Percentiles rank a stretch among this genome's conserved stretches.
These are phyloP conservation scores for Rosa lucieae DNA, from an alignment of 306 rosid species.

Conservation along the genomic window DNA sequence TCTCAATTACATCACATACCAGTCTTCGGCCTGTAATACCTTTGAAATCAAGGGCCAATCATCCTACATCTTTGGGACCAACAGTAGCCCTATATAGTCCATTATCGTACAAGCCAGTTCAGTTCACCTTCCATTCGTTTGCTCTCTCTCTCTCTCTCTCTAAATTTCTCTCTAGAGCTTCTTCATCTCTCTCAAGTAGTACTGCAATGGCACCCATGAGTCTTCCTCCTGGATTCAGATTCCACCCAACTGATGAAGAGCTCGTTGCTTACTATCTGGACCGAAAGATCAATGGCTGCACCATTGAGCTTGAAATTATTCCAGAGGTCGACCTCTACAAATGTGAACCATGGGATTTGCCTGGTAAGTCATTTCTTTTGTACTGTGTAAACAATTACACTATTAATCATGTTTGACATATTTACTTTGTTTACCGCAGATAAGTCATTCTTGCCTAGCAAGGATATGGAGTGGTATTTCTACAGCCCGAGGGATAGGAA, in stretches of 20 bases:
- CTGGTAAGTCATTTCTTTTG: constrained; percentile 46
- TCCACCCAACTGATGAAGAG: constrained; percentile 97
- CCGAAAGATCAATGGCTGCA: constrained; percentile 74
- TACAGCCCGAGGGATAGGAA: constrained; percentile 89
- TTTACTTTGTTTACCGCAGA: constrained; percentile 38
- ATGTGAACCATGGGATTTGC: constrained; percentile 98
- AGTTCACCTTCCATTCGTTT: constrained; percentile 22
- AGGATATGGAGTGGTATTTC: constrained; percentile 97
- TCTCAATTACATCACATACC: not conserved
- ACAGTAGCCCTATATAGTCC: constrained; percentile 72
- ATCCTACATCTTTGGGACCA: constrained; percentile 17
- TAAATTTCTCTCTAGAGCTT: not conserved
- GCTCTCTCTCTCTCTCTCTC: not conserved
- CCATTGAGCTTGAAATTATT: constrained; percentile 92
- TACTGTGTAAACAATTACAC: not conserved
- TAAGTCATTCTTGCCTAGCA: constrained; percentile 81
- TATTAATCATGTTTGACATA: not conserved
- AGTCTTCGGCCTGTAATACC: constrained; percentile 22
- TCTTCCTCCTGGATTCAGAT: constrained; percentile 98
- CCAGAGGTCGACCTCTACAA: constrained; percentile 97
- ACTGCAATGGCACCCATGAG: constrained; percentile 80
- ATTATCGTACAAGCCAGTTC: constrained; percentile 43
- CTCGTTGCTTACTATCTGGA: constrained; percentile 92
- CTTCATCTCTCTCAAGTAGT: constrained; percentile 5
- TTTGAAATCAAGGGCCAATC: constrained; percentile 27